These are phyloP conservation scores for Litchi chinensis DNA, from an alignment of 345 rosid species.

Conservation along the genomic window DNA sequence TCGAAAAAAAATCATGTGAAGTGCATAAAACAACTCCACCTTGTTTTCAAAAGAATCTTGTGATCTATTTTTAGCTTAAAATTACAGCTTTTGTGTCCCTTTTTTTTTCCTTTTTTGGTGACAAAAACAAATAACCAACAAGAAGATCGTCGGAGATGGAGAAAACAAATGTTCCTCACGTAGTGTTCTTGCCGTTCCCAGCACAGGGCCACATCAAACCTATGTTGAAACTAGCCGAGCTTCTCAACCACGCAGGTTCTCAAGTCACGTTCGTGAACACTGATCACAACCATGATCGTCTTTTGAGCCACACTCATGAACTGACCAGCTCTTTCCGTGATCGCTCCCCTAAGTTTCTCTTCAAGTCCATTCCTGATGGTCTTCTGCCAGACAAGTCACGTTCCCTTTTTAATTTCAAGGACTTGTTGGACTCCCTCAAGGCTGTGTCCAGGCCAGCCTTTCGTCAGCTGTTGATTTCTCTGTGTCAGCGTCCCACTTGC, in stretches of 20 bases:
- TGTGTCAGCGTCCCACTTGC: constrained; percentile 22
- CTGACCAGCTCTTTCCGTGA: constrained; percentile 34
- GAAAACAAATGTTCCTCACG: constrained; percentile 20
- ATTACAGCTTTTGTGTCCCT: no score
- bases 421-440: constrained; percentile 19
- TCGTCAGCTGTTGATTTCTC: constrained; percentile 19
- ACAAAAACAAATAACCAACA: no score
- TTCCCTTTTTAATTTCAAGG: neutral
- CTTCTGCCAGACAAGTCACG: constrained; percentile 30
- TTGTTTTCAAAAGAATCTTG: no score
- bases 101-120: no score
- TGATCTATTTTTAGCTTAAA: no score
- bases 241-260: constrained; percentile 45
- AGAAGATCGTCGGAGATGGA: neutral
- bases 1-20: no score
- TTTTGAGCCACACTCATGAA: constrained; percentile 22
- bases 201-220: constrained; percentile 65
- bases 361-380: constrained; percentile 38
- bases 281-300: constrained; percentile 33
- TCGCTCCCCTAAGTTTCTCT: constrained; percentile 28
- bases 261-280: constrained; percentile 61
- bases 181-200: constrained; percentile 59
- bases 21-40: no score
- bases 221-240: constrained; percentile 63
- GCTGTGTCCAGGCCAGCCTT: constrained; percentile 9